phyloP scores from a whole-genome alignment of 768 basidiomycete species.

The Calocybe gangraenosa region DNA sequence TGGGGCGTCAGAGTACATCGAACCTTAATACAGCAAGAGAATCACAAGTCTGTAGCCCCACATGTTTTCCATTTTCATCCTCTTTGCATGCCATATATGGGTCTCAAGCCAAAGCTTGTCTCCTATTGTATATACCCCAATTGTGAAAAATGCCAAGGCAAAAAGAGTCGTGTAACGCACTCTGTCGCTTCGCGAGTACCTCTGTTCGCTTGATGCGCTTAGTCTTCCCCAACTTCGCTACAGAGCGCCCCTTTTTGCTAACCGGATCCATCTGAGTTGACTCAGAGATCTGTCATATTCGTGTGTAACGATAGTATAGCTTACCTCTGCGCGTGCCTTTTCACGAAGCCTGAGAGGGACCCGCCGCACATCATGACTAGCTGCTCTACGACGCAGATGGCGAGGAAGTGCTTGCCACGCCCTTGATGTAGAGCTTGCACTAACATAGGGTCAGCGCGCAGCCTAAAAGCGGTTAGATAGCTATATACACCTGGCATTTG shows the following conservation, averaged over 20 bases:
- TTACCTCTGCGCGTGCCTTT: constrained; percentile 80
- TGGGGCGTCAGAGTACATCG: neutral
- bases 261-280: constrained; percentile 43
- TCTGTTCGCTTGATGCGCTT: constrained; percentile 58
- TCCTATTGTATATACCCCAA: constrained; percentile 34
- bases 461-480: neutral
- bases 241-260: constrained; percentile 39
- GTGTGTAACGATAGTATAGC: constrained; percentile 8
- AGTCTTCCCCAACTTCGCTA: constrained; percentile 62
- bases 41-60: constrained; percentile 89
- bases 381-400: constrained; percentile 86
- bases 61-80: constrained; percentile 90
- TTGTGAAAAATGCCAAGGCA: neutral
- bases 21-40: neutral
- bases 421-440: constrained; percentile 68
- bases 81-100: constrained; percentile 96
- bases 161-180: constrained; percentile 34
- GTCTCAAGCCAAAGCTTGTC: constrained; percentile 94
- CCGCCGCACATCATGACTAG: constrained; percentile 90
- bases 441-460: constrained; percentile 22
- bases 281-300: neutral
- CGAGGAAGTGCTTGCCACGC: constrained; percentile 93
- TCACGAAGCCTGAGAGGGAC: constrained; percentile 82
- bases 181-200: constrained; percentile 65
- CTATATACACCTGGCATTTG: constrained; percentile 57